phyloP scores from a whole-genome alignment of 2,329 filamentous ascomycete species.

The Aspergillus terreus region DNA sequence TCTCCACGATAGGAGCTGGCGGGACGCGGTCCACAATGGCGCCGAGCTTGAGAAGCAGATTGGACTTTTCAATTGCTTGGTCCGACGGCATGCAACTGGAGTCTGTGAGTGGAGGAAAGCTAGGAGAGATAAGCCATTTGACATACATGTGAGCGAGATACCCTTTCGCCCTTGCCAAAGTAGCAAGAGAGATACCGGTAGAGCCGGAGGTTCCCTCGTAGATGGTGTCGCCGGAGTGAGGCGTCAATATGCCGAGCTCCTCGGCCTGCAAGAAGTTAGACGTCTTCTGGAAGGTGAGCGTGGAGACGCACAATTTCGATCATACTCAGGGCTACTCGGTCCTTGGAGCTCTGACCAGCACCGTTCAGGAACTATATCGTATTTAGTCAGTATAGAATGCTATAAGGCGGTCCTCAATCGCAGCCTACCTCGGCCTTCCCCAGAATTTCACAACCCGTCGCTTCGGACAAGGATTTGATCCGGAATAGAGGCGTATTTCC shows the following conservation, averaged over 20 bases:
- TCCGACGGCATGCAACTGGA: conserved; percentile 85
- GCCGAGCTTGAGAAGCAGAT: conserved; percentile 82
- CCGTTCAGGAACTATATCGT: conserved; percentile 73
- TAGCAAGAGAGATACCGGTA: conserved; percentile 91
- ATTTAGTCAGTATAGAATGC: background rate
- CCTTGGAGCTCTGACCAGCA: conserved; percentile 89
- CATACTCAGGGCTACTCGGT: conserved; percentile 88
- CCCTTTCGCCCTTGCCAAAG: conserved; percentile 79
- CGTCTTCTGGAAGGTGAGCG: background rate
- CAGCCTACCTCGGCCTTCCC: conserved; percentile 76
- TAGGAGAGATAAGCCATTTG: background rate
- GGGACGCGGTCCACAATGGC: conserved; percentile 88
- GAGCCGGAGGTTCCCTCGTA: conserved; percentile 97
- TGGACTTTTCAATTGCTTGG: conserved; percentile 81
- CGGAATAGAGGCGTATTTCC: conserved; percentile 87
- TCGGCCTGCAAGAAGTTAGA: conserved; percentile 60
- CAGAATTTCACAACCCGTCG: conserved; percentile 83
- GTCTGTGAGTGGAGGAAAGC: conserved; percentile 11
- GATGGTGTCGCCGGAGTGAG: conserved; percentile 83
- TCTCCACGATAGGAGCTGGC: conserved; percentile 90
- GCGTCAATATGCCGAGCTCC: conserved; percentile 67
- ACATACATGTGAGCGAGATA: conserved; percentile 81
- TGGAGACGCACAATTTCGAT: conserved; percentile 57
- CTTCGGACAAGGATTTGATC: conserved; percentile 79
- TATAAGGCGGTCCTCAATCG: background rate